Evolutionary conservation across 1,139 yeast genomes (phyloP).

Genomic region (Candida freyschussii): DNA sequence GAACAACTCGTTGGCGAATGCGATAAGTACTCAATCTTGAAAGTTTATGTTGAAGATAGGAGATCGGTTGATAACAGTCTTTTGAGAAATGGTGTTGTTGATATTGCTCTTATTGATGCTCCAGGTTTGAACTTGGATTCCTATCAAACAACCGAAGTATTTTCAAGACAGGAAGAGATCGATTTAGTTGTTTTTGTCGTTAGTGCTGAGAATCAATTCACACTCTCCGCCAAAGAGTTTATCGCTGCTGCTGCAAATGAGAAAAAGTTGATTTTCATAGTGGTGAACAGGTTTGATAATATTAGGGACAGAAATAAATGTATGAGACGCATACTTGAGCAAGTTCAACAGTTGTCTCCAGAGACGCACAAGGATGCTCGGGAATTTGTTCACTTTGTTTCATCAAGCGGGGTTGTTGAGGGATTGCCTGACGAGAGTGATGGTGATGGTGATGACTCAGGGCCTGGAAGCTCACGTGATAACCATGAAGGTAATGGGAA

Average conservation of each 20-base stretch:
- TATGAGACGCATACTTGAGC: constrained; percentile 69
- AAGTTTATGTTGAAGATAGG: constrained; percentile 75
- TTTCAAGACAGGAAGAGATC: constrained; percentile 94
- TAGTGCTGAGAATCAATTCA: constrained; percentile 92
- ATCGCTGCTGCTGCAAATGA: constrained; percentile 89
- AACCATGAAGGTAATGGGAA: constrained; percentile 20
- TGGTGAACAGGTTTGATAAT: constrained; percentile 86
- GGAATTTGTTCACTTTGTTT: constrained; percentile 93
- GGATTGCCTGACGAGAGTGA: constrained; percentile 36
- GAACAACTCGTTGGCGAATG: constrained; percentile 69
- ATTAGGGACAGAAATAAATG: constrained; percentile 80
- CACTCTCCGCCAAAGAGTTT: constrained; percentile 90
- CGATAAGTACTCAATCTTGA: constrained; percentile 67
- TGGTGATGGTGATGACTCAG: constrained; percentile 31
- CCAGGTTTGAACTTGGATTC: constrained; percentile 96
- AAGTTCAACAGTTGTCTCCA: constrained; percentile 84
- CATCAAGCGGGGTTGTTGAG: constrained; percentile 45
- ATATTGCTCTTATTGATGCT: constrained; percentile 89
- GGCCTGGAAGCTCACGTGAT: constrained; percentile 28
- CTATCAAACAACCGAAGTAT: constrained; percentile 90
- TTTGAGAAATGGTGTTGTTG: constrained; percentile 85
- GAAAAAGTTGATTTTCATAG: constrained; percentile 87
- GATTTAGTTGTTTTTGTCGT: constrained; percentile 96
- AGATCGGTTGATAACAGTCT: constrained; percentile 68
- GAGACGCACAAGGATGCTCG: constrained; percentile 82